A percentile compares a stretch with the other conserved stretches of the same genome.
Conservation (phyloP, 257 asterid genomes). For the Lantana camara region DNA sequence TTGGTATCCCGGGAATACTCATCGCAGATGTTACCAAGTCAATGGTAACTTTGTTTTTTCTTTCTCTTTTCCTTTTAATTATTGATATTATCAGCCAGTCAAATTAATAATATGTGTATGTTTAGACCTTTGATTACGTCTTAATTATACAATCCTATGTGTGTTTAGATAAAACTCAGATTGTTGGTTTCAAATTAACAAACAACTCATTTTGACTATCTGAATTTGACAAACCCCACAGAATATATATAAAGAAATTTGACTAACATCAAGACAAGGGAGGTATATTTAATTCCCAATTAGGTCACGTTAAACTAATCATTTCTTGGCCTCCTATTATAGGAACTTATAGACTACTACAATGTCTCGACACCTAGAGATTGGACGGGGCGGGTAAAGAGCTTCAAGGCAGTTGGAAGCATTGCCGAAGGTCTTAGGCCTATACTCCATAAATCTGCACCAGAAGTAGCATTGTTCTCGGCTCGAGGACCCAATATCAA, state of each 20-base stretch:
- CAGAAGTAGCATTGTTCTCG: conserved; percentile 95
- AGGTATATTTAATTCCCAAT: no score
- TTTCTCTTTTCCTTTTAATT: conserved; percentile 8
- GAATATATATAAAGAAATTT: no score
- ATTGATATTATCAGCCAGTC: conserved; percentile 6
- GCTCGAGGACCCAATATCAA: conserved; percentile 96
- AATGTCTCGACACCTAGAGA: conserved; percentile 83
- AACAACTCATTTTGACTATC: no score
- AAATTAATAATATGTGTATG: no score
- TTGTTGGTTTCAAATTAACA: no score
- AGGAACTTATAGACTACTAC: conserved; percentile 94
- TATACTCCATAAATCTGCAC: conserved; percentile 89
- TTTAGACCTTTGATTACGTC: no score
- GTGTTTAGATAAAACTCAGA: no score
- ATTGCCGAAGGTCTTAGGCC: conserved; percentile 88
- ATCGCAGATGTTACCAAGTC: conserved; percentile 72
- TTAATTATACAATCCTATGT: no score
- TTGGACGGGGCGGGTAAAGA: conserved; percentile 92
- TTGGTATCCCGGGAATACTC: conserved; percentile 85
- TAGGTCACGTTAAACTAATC: no score
- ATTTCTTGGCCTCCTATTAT: conserved; percentile 20
- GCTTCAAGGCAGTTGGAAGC: conserved; percentile 84
- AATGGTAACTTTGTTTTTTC: conserved; percentile 49
- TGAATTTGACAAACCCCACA: no score
- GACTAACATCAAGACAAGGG: no score